Evolutionary conservation across 148 eudicot species (phyloP), one percentile per base, ranked within the genome.

Genomic region (Nepenthes mirabilis): DNA sequence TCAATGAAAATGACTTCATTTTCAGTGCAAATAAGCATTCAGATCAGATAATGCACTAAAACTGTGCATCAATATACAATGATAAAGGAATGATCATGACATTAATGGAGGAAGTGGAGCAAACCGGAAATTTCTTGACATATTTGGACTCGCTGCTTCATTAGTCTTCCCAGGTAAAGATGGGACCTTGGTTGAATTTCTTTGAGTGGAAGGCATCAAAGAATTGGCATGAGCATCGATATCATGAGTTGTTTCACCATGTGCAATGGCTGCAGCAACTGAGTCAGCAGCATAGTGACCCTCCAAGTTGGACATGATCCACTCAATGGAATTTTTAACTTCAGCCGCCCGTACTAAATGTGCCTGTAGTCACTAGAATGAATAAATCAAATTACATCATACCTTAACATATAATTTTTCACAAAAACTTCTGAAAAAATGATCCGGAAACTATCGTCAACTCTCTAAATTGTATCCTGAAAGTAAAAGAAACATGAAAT

Each of bases 231-330:
- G 85, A 76, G 75, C 77, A 65, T 78, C 81, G 61, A 64, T 64
- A 56, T 79, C 95, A 43, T 72, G 77, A 71, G 83, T 69, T 65
- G 68, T 62, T 63, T 93, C 95, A 67, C 95, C 95, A 65, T 79
- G 80, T 63, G 87, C 87, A 74, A 91, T 84, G 68, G 95, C 99
- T 73, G 89, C 85, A 86, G 97, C 83, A 81, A 94, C 97, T 49
- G 99, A 82, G 64, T 83, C 89, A 74, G 99, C 87, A 70, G 95
- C 99, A 81, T 89, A 89, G 65, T 94, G 97, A 62, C 91, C 93
- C 68, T 84, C 88, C 68, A 86, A 80, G 76, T 89, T 89, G 68
- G 84, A 82, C 91, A 94, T 82, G 56, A 89, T 89, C 97, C 97
- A 89, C 75, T 94, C 99, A 63, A 94, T 86, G 65, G 97, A 84